Base-by-base conservation (phyloP, 495 filamentous ascomycete genomes). In the Penicillium mononematosum region DNA sequence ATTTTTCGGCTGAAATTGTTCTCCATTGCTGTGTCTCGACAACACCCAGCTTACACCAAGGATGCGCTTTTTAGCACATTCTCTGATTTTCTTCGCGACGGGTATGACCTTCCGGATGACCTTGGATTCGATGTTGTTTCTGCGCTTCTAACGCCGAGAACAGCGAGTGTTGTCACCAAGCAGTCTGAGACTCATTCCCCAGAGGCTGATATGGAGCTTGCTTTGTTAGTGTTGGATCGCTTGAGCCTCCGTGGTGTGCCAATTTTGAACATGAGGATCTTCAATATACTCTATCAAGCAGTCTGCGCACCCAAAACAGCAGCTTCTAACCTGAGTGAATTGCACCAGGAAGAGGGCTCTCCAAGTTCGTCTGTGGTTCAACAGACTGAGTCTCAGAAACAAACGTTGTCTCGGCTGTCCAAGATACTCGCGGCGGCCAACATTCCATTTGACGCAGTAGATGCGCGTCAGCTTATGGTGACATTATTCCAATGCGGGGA, bases 391-490 rank as follows among this genome's bases (percentile, higher is more conserved):
- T 63, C 51, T 24, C 67, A 51, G 54, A 61, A 55, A 8, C 63
- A 59, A 25, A 58, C 56, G 22, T 39, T 63, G 31, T 50, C 42
- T 19, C 61, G 59, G 4, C 56, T 63, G 34, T 64, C 57, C 41
- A 75, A 60, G 59, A 71, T 78, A 14, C 64, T 74, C 5, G 64
- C 69, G 3, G 66, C 67, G 5, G 55, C 72, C 10, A 61, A 76
- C 27, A 49, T 82, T 16, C 68, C 74, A n/a, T 81, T 79, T 53
- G 74, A 81, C 27, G 67, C 76, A 8, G 74, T 77, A 12, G 62
- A 80, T 12, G 69, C 76, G 2, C 71, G 82, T 22, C 64, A 76
- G 27, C 70, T 75, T 36, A 77, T 87, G 75, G 32, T 77, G 74
- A 62, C 70, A 65, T 20, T 62, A 51, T 63, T 74, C 31, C 64